Evolutionary conservation across 345 rosid species (phyloP).

Genomic region (Dipteronia sinensis): DNA sequence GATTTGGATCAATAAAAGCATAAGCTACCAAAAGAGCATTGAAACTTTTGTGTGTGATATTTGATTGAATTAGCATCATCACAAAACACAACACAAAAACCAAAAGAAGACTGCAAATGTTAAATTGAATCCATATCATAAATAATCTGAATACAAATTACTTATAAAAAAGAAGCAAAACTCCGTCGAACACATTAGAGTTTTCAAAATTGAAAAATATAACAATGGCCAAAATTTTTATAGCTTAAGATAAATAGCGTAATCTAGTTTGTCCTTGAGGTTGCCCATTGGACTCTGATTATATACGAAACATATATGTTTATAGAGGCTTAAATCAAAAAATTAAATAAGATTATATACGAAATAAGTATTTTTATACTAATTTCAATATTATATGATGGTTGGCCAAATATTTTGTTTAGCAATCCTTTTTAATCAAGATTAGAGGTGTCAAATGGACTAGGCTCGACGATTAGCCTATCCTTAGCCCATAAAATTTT

Average conservation of each 20-base stretch:
- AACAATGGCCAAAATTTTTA: background rate
- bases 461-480: too few relatives aligned
- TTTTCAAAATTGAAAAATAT: background rate
- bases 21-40: background rate
- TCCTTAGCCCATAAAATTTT: too few relatives aligned
- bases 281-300: conserved; percentile 94
- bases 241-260: background rate
- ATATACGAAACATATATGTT: too few relatives aligned
- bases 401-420: too few relatives aligned
- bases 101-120: background rate
- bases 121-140: background rate
- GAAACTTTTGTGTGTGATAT: background rate
- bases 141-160: conserved; percentile 2
- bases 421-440: too few relatives aligned
- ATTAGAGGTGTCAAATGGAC: too few relatives aligned
- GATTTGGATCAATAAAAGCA: conserved; percentile 11
- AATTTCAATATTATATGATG: too few relatives aligned
- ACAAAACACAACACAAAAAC: background rate
- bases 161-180: background rate
- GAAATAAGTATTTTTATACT: too few relatives aligned
- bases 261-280: conserved; percentile 72
- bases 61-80: background rate
- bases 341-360: too few relatives aligned
- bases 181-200: background rate
- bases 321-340: too few relatives aligned